Evolutionary conservation across 257 asterid genomes (phyloP).

Genomic region (Scutellaria baicalensis): DNA sequence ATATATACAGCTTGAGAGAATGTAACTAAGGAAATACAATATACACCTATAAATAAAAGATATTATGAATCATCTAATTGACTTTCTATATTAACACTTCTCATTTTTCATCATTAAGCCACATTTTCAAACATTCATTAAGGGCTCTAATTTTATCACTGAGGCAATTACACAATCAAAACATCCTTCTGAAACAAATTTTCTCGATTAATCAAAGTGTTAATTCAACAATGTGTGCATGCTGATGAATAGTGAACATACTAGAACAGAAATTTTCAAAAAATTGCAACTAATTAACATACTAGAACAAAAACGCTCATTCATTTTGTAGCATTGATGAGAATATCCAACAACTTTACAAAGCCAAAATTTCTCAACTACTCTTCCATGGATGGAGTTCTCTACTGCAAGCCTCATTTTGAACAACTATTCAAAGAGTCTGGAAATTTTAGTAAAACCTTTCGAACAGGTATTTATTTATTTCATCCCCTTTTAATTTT

Average conservation of each 20-base stretch:
- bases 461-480: constrained; percentile 33
- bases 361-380: no score
- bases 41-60: no score
- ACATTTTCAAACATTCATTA: not conserved
- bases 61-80: no score
- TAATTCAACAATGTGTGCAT: not conserved
- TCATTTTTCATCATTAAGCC: not conserved
- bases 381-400: constrained; percentile 69
- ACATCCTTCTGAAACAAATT: not conserved
- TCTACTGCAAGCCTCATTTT: constrained; percentile 83
- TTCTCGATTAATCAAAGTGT: not conserved
- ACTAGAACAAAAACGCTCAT: no score
- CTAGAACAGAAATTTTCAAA: no score
- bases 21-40: no score
- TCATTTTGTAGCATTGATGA: no score
- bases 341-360: no score
- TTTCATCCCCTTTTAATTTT: not conserved
- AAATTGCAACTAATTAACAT: no score
- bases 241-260: not conserved
- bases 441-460: constrained; percentile 60
- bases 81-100: no score
- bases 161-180: not conserved
- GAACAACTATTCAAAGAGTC: constrained; percentile 78
- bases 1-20: no score
- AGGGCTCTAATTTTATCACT: not conserved